Evolutionary conservation across 2,329 filamentous ascomycete genomes (phyloP), one percentile per base, ranked within the genome.

Genomic region (Stachybotrys echinatus): DNA sequence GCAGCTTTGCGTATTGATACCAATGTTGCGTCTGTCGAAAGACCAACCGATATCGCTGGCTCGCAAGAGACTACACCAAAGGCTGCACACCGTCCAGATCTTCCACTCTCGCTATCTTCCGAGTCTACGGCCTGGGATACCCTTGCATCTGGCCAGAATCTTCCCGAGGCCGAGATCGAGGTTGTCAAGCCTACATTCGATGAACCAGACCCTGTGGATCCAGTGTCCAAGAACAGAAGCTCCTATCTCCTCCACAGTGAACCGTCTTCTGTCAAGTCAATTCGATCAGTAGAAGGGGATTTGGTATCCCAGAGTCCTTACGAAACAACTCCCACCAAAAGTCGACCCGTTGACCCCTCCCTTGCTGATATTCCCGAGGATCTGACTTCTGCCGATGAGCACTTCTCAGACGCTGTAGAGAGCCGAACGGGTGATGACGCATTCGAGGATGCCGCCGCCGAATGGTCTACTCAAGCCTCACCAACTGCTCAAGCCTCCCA

Each of bases 1-100:
- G 55, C 55, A 48, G 55, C 54, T 27, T 65, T 78, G 23, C 65
- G 65, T 6, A 67, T 77, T 49, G 67, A 76, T 47, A 78, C 74
- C 12, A 60, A 61, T 20, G 20, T 64, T 21, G 52, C 60, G 12
- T 56, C 66, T 17, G 49, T 65, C 19, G 55, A 60, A 2, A 62
- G 68, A 4, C 60, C 64, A 10, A 60, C 69, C 8, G 79, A 84
- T 46, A 61, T 77, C 23, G 68, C 83, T 8, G 84, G 75, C 42
- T 88, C 85, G 6, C 73, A 83, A 55, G 81, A 89, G 60, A 77
- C 79, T 1, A 91, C 87, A 1, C 87, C 88, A 1, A 88, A 82
- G 53, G 84, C 84, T 5, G 75, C 74, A 18, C 50, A 55, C n/a
- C 61, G 53, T 50, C 65, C 64, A 10, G 59, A 62, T 40, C 54